Conservation (phyloP, 345 rosid species). For the Durio zibethinus region DNA sequence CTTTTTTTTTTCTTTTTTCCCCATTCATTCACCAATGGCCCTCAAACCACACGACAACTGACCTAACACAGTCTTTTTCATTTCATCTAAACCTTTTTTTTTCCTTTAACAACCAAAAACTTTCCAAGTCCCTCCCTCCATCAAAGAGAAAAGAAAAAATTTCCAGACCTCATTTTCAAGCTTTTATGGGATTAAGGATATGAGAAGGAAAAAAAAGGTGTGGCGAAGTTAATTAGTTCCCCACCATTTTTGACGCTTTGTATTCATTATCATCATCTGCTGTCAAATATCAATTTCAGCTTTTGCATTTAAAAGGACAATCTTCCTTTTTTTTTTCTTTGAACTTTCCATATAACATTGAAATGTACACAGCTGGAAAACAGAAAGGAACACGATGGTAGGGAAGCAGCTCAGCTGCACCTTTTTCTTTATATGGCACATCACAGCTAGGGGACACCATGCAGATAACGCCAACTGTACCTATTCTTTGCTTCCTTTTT, state of each 20-base stretch:
- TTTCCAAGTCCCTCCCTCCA: not conserved
- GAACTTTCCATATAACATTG: no score
- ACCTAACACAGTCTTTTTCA: slow-evolving; percentile 30
- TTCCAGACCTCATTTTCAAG: not conserved
- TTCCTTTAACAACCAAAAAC: not conserved
- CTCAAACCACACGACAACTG: slow-evolving; percentile 28
- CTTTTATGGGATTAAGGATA: not conserved
- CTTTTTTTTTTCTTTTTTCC: not conserved
- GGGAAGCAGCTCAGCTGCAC: not conserved
- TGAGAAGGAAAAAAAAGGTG: not conserved
- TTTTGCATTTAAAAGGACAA: not conserved
- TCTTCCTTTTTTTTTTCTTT: not conserved
- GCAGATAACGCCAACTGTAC: not conserved
- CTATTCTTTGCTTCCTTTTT: not conserved
- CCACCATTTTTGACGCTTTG: not conserved
- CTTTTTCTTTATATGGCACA: slow-evolving; percentile 5
- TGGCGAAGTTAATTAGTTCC: not conserved
- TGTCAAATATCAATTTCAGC: not conserved
- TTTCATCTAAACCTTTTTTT: not conserved
- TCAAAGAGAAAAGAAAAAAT: not conserved
- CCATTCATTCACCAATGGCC: not conserved
- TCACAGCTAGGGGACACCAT: slow-evolving; percentile 10
- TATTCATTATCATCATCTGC: not conserved
- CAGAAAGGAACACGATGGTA: not conserved
- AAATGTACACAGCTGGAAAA: not conserved